These are phyloP conservation scores for Phytophthora citrophthora DNA, from an alignment of 352 stramenopile genomes.

Conservation along the genomic window DNA sequence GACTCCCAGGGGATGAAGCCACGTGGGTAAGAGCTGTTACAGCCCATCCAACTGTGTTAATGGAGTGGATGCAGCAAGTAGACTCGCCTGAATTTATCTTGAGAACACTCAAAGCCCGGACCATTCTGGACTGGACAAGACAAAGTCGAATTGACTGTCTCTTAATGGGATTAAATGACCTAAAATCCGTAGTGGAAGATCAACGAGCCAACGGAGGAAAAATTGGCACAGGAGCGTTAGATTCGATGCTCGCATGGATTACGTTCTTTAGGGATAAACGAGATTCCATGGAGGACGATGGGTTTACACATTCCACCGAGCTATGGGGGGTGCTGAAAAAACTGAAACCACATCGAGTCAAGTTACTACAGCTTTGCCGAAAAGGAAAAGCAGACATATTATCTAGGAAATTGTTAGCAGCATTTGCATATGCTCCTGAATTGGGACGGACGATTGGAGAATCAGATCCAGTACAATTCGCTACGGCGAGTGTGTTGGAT, in stretches of 20 bases:
- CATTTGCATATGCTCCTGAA: constrained; percentile 2
- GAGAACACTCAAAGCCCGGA: background rate
- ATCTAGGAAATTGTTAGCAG: background rate
- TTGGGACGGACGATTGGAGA: background rate
- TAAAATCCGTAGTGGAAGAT: background rate
- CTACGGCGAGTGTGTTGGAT: background rate
- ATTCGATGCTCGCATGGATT: background rate
- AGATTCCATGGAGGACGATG: background rate
- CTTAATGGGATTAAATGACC: background rate
- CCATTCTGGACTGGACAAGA: background rate
- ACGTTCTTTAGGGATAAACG: background rate
- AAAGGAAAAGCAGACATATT: background rate
- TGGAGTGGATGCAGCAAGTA: constrained; percentile 1
- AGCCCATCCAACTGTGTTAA: background rate
- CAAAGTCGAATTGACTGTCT: background rate
- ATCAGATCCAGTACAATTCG: background rate
- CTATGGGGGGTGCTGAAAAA: background rate
- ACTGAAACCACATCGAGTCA: background rate
- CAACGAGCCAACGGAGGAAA: background rate
- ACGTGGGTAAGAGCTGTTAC: background rate
- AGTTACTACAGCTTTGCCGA: background rate
- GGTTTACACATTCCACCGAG: constrained; percentile 1
- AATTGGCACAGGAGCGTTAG: background rate
- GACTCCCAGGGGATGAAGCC: background rate
- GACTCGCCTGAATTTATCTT: constrained; percentile 3